Base-by-base conservation (phyloP, 371 early-diverging fungal genomes). In the Syncephalastrum racemosum region DNA sequence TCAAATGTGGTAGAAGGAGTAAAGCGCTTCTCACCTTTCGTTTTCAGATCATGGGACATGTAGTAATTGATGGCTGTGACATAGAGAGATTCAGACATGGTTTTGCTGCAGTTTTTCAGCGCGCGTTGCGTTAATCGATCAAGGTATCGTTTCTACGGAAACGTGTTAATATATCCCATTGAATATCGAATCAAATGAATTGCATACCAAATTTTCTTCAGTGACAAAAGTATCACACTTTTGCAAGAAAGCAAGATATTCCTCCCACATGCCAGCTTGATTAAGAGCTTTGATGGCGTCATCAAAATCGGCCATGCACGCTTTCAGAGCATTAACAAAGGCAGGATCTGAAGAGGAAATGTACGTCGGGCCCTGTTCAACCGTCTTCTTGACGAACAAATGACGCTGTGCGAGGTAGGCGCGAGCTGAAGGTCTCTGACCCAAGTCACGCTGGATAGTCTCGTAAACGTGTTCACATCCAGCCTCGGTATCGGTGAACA, bases 371-470 rank as follows among this genome's bases (percentile, higher is more conserved):
- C 54, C 57, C 23, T 80, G 80, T 8, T 70, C 70, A 45, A 67
- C 67, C 22, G 71, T 62, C 16, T 58, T 58, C 24, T 68, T 64
- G 14, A 56, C 54, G 50, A 62, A 61, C 27, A 76, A 49, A 58
- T 79, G 75, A 53, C 77, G 80, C 59, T 75, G 75, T 42, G 88
- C 85, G 36, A 92, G 68, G 18, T 81, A 80, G 4, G 84, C 81
- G 39, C 79, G 79, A 2, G 92, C 92, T 15, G 64, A 66, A 4
- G 89, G 73, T 25, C 71, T 45, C 4, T 58, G 41, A 1, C 60
- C 58, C 76, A 92, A 88, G 63, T 92, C 92, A 20, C 73, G 60
- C 14, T 53, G 66, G 40, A 88, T 88, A 5, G 83, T 81, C 8
- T 83, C 77, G 40, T 76, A 77, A n/a, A 88, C 66, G 54, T 81